Evolutionary conservation across 2,329 filamentous ascomycete genomes (phyloP).

Genomic region (Fusarium longipes): DNA sequence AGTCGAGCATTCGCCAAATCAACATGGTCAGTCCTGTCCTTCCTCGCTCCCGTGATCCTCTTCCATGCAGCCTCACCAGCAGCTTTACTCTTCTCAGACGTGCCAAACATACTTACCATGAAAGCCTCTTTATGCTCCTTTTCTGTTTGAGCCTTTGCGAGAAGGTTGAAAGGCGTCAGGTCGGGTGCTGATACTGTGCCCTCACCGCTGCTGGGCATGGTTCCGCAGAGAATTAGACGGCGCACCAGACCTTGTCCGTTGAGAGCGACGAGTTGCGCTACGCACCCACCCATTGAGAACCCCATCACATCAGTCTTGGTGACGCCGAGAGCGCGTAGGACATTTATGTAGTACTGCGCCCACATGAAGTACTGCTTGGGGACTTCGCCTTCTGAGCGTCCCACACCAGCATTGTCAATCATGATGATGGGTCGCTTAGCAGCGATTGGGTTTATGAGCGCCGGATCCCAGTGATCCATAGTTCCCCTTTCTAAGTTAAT

Average conservation of each 20-base stretch:
- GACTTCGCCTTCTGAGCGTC: constrained; percentile 57
- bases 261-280: constrained; percentile 59
- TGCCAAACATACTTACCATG: constrained; percentile 50
- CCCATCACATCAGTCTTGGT: constrained; percentile 58
- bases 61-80: constrained; percentile 51
- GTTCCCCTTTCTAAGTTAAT: constrained; percentile 46
- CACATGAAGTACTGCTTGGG: constrained; percentile 49
- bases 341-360: constrained; percentile 51
- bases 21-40: constrained; percentile 44
- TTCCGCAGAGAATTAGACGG: constrained; percentile 58
- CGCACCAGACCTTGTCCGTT: constrained; percentile 52
- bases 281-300: constrained; percentile 62
- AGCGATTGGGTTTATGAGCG: constrained; percentile 58
- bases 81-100: constrained; percentile 47
- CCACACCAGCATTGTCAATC: constrained; percentile 62
- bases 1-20: constrained; percentile 44
- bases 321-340: constrained; percentile 54
- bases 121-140: constrained; percentile 52
- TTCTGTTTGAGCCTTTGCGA: constrained; percentile 48
- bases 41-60: constrained; percentile 48
- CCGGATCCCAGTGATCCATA: constrained; percentile 57
- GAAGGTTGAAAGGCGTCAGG: constrained; percentile 49
- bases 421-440: constrained; percentile 56
- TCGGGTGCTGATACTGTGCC: constrained; percentile 49
- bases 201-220: constrained; percentile 54